These are phyloP conservation scores for Gamsiella multidivaricata DNA, from an alignment of 192 early-diverging fungal genomes.

Conservation along the genomic window DNA sequence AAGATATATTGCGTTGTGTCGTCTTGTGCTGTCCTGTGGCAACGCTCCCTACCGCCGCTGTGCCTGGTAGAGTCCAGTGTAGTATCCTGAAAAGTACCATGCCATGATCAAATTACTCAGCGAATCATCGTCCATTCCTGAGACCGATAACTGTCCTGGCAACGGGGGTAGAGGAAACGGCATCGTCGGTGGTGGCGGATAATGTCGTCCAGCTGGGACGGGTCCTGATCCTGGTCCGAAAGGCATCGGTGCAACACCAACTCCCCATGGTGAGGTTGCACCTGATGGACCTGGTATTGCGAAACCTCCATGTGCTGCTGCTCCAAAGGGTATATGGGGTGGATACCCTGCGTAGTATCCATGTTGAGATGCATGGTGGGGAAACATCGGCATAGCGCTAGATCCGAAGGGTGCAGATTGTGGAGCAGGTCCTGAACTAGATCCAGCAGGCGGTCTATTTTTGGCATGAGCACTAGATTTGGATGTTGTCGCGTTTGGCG, in stretches of 20 bases:
- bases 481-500: neutral
- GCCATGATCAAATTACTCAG: constrained; percentile 75
- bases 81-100: constrained; percentile 82
- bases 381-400: neutral
- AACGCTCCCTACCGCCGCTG: constrained; percentile 7
- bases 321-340: constrained; percentile 5
- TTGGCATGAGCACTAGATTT: neutral
- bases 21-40: no score
- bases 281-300: neutral
- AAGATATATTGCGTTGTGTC: no score
- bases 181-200: neutral
- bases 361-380: constrained; percentile 1
- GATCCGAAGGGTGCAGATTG: neutral
- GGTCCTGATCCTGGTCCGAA: neutral
- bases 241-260: neutral
- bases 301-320: neutral
- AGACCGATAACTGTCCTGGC: neutral
- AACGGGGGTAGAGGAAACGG: constrained; percentile 3
- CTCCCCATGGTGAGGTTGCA: neutral
- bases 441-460: constrained; percentile 2
- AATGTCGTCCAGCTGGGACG: neutral
- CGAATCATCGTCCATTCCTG: constrained; percentile 66
- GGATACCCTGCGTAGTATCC: constrained; percentile 12
- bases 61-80: constrained; percentile 77
- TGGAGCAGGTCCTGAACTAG: neutral